Conservation (phyloP, 2,329 filamentous ascomycete species). For the Phyllosticta capitalensis region DNA sequence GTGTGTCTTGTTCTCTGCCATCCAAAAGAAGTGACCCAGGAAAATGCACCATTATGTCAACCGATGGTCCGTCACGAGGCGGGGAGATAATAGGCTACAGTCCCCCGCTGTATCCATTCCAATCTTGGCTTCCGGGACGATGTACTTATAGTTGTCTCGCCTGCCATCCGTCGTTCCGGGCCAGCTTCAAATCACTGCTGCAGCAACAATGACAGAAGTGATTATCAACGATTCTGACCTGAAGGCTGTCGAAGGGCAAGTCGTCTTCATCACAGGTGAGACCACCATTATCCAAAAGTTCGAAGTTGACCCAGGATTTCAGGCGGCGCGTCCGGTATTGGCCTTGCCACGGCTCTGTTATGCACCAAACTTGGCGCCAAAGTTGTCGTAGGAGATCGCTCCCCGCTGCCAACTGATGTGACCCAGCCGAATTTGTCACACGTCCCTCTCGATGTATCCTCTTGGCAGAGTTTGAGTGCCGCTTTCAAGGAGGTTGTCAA, state of each 20-base stretch:
- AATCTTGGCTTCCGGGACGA: neutral
- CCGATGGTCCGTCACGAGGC: neutral
- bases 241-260: constrained; percentile 37
- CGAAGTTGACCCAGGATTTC: neutral
- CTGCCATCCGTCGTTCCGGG: neutral
- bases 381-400: constrained; percentile 47
- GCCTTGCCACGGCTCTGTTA: constrained; percentile 44
- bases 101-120: neutral
- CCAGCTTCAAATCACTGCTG: neutral
- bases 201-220: constrained; percentile 35
- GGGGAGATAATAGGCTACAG: neutral
- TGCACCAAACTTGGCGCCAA: constrained; percentile 45
- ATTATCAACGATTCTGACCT: constrained; percentile 38
- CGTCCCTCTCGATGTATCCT: constrained; percentile 23
- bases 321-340: constrained; percentile 53
- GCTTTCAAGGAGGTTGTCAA: constrained; percentile 43
- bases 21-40: neutral
- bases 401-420: constrained; percentile 27
- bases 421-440: constrained; percentile 18
- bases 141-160: neutral
- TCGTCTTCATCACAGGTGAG: constrained; percentile 45
- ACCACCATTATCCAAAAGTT: neutral
- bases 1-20: neutral
- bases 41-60: neutral
- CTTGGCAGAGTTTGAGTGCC: constrained; percentile 41